These are phyloP conservation scores for Termitomyces sp. DNA, from an alignment of 768 basidiomycete genomes.

Conservation along the genomic window DNA sequence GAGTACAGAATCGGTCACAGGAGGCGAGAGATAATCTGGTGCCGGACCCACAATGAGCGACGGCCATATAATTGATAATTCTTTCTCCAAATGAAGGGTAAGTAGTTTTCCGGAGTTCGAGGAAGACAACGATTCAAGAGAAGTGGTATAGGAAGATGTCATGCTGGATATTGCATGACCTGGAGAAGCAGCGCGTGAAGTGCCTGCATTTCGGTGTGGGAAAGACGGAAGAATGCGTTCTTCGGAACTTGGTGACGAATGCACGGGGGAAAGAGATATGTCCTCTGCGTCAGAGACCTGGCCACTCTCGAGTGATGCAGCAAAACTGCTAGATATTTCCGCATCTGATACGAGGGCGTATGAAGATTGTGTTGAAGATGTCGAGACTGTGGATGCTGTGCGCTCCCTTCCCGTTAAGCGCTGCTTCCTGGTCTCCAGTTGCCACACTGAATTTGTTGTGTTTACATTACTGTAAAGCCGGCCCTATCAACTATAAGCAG, in stretches of 20 bases:
- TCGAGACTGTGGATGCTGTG: constrained; percentile 72
- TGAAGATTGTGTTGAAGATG: constrained; percentile 74
- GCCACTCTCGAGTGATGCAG: constrained; percentile 74
- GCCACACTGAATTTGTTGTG: constrained; percentile 67
- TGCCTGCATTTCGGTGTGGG: constrained; percentile 25
- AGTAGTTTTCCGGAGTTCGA: constrained; percentile 61
- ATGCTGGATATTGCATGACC: constrained; percentile 51
- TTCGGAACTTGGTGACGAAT: constrained; percentile 64
- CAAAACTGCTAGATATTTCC: constrained; percentile 82
- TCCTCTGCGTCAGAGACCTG: constrained; percentile 75
- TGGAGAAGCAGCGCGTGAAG: constrained; percentile 57
- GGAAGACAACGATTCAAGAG: constrained; percentile 66
- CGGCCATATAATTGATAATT: constrained; percentile 78
- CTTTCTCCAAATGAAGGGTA: constrained; percentile 79
- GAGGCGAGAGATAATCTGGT: constrained; percentile 56
- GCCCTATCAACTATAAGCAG: constrained; percentile 43
- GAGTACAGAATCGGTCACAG: constrained; percentile 46
- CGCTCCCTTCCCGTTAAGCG: constrained; percentile 60
- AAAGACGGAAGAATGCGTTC: constrained; percentile 34
- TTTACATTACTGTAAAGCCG: constrained; percentile 70
- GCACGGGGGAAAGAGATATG: constrained; percentile 48
- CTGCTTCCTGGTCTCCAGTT: constrained; percentile 66
- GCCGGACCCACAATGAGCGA: constrained; percentile 75
- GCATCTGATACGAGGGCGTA: constrained; percentile 82
- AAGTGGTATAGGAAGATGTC: constrained; percentile 70